Evolutionary conservation across 2,329 filamentous ascomycete species (phyloP).

Genomic region (Emergomyces orientalis): DNA sequence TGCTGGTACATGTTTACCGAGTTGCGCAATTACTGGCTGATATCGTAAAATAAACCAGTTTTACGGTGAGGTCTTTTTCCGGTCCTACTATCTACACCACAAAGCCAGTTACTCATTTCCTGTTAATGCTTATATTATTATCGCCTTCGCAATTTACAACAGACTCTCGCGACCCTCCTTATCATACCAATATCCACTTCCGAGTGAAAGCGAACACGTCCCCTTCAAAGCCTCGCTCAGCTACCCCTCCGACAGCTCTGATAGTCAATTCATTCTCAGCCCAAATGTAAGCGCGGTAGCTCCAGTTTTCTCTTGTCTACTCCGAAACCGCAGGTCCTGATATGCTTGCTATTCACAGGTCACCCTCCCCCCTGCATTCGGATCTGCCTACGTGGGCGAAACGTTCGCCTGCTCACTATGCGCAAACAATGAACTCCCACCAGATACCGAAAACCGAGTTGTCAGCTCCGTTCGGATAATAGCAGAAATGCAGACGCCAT

Average conservation of each 20-base stretch:
- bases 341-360: conserved; percentile 38
- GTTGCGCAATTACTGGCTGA: conserved; percentile 17
- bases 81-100: not conserved
- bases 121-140: not conserved
- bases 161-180: conserved; percentile 66
- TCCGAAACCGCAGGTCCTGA: not conserved
- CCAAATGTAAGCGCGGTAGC: conserved; percentile 37
- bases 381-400: conserved; percentile 90
- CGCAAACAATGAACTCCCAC: conserved; percentile 73
- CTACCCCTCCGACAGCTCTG: conserved; percentile 48
- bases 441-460: conserved; percentile 32
- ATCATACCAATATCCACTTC: conserved; percentile 38
- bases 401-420: conserved; percentile 90
- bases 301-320: not conserved
- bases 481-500: conserved; percentile 92
- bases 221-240: conserved; percentile 61
- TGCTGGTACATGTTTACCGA: not conserved
- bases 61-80: conserved; percentile 28
- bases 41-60: conserved; percentile 19
- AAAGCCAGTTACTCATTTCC: not conserved
- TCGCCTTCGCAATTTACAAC: not conserved
- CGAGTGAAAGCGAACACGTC: conserved; percentile 40
- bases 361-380: conserved; percentile 82
- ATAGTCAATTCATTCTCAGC: conserved; percentile 47
- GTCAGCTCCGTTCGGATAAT: conserved; percentile 73